Evolutionary conservation across 179 eudicot genomes (phyloP), one percentile per base, ranked within the genome.

Genomic region (Drosera spatulata): DNA sequence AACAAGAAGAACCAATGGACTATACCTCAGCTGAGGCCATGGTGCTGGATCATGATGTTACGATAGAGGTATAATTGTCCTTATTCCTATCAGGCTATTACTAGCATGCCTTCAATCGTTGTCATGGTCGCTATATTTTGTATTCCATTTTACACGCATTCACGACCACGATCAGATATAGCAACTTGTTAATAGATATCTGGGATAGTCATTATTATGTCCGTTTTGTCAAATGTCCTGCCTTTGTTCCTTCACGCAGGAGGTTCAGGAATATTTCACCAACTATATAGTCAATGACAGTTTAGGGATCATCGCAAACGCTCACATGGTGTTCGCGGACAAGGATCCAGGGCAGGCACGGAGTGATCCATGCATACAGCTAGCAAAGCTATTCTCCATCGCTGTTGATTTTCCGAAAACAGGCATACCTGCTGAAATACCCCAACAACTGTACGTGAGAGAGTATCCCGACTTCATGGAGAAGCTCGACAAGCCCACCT

Each of bases 331-430:
- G 53, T 84, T 88, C 65, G 96, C 98, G 2, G 98, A 91, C 51
- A 71, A 33, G 54, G 84, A 82, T 64, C 65, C 53, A 3, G 0
- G 1, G 4, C 80, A 77, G 71, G 98, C 96, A 52, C 64, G 74
- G 77, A 84, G 96, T 44, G 5, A 39, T n/a, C 77, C 69, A 22
- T 22, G 33, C 33, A 22, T 22, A 22, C 33, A 22, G 33, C 33
- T 22, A 22, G 33, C 33, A 22, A 22, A 22, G 33, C 75, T 85
- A 13, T 88, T 80, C 53, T 85, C 98, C 7, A 66, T 82, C 49
- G 98, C 98, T 22, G 98, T 91, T 7, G 98, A 91, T 75, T 91
- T 91, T 53, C 87, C 88, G n/a, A 91, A 91, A 77, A 91, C 98
- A 4, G 98, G 98, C 5, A 71, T 85, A 4, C 89, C 98, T 6